Evolutionary conservation across 306 rosid genomes (phyloP), one percentile per base, ranked within the genome.

Genomic region (Lathyrus tuberosus): DNA sequence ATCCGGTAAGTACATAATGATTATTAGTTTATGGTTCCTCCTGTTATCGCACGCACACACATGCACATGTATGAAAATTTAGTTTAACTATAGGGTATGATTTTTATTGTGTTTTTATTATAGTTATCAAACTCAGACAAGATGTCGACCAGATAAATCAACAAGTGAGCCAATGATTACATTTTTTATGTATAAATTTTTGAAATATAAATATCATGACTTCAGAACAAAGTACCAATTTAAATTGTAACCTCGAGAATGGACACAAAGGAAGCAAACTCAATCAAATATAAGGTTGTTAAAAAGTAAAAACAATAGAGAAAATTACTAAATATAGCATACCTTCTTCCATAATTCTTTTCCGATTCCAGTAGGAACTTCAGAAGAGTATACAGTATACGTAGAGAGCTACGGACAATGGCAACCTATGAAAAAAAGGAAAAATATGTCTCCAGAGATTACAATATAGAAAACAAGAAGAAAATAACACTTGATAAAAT

Each of bases 401-500:
- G 68, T 18, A 93, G 83, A 82, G 96, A 82, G 78, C 90, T 81
- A 65, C 70, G 86, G 76, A 83, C 87, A 79, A 90, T 73, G 72
- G 71, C 81, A 70, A 81, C 87, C 98, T 93, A 86, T 3, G 60
- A 56, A 66, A 75, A 49, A 81, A 64, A 10, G 10, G 30, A 65
- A 37, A 73, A 53, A 42, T 31, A 62, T 65, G 77, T 77, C 52
- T 79, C 48, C 52, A 73, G 67, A 58, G 24, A 62, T 61, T 46
- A 69, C 46, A 63, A 73, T 54, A 24, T 63, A 70, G 49, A 15
- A 42, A 51, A 52, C n/a, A 52, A 22, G 15, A 41, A 41, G 48
- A 73, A 75, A 69, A 60, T 5, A 62, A 62, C 49, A 46, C 60
- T 10, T 5, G 28, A 65, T 49, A 20, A 69, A 67, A 77, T 48